These are phyloP conservation scores for Komagataella ulmi DNA, from an alignment of 805 yeast species.

Conservation along the genomic window DNA sequence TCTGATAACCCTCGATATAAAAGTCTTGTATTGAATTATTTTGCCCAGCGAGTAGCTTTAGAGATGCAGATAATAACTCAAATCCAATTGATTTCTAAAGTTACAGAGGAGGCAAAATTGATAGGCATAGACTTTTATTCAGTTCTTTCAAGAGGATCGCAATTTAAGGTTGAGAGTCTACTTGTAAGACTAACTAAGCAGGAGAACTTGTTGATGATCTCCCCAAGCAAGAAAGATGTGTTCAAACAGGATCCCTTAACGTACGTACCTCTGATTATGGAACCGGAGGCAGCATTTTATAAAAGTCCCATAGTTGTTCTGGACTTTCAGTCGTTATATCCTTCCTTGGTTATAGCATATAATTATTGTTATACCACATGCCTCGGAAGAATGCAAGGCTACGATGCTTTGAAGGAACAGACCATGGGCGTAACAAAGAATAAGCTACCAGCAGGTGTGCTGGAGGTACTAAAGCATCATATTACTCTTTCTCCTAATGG, in stretches of 20 bases:
- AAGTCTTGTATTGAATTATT: slow-evolving; percentile 29
- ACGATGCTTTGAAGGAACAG: slow-evolving; percentile 28
- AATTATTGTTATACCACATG: slow-evolving; percentile 76
- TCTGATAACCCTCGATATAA: slow-evolving; percentile 10
- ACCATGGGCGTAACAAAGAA: slow-evolving; percentile 38
- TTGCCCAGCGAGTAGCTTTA: slow-evolving; percentile 26
- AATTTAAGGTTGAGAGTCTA: slow-evolving; percentile 84
- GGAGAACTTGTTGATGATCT: slow-evolving; percentile 57
- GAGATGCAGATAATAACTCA: slow-evolving; percentile 35
- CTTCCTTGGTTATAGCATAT: slow-evolving; percentile 83
- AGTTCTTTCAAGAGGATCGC: slow-evolving; percentile 84
- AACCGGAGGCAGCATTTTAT: slow-evolving; percentile 75
- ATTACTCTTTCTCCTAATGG: slow-evolving; percentile 81
- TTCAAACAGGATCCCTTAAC: slow-evolving; percentile 77
- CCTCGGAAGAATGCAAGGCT: slow-evolving; percentile 46
- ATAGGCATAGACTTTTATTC: slow-evolving; percentile 87
- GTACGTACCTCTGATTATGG: slow-evolving; percentile 84
- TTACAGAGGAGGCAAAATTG: slow-evolving; percentile 72
- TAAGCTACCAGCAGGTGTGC: slow-evolving; percentile 41
- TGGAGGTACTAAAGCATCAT: slow-evolving; percentile 37
- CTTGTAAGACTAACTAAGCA: slow-evolving; percentile 61
- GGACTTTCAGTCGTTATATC: slow-evolving; percentile 90
- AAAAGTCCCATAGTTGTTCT: slow-evolving; percentile 82
- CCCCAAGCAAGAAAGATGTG: slow-evolving; percentile 75
- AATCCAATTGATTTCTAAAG: slow-evolving; percentile 55